A percentile compares a stretch with the other conserved stretches of the same genome.
Conservation (phyloP, 768 basidiomycete species). For the Calocera cornea region DNA sequence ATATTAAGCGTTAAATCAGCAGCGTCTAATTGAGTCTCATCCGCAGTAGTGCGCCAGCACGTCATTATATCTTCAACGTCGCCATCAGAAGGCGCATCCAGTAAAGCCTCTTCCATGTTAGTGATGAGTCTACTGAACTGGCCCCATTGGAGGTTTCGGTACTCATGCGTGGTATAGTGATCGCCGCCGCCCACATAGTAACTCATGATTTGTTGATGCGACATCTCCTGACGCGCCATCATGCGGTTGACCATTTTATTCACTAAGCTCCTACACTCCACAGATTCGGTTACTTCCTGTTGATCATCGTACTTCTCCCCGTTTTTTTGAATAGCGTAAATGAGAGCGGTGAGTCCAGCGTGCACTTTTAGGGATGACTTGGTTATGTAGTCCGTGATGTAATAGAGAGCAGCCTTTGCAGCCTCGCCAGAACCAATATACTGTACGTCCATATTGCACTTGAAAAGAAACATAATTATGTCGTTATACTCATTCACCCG, state of each 20-base stretch:
- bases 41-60: neutral
- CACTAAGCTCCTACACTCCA: neutral
- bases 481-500: slow-evolving; percentile 34
- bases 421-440: slow-evolving; percentile 30
- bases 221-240: slow-evolving; percentile 18
- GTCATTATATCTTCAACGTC: neutral
- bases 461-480: slow-evolving; percentile 26
- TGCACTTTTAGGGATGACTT: slow-evolving; percentile 33
- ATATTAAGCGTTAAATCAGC: neutral
- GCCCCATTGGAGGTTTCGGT: slow-evolving; percentile 8
- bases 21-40: neutral
- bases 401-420: slow-evolving; percentile 33
- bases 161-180: slow-evolving; percentile 16
- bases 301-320: neutral
- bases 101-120: neutral
- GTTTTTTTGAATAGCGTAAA: neutral
- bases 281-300: neutral
- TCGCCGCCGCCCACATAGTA: slow-evolving; percentile 19
- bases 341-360: slow-evolving; percentile 16
- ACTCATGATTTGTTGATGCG: slow-evolving; percentile 23
- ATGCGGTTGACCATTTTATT: neutral
- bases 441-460: slow-evolving; percentile 38
- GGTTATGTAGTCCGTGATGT: slow-evolving; percentile 40
- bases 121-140: neutral
- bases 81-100: neutral